These are phyloP conservation scores for Marsdenia floribunda DNA, from an alignment of 257 asterid species.

Conservation along the genomic window DNA sequence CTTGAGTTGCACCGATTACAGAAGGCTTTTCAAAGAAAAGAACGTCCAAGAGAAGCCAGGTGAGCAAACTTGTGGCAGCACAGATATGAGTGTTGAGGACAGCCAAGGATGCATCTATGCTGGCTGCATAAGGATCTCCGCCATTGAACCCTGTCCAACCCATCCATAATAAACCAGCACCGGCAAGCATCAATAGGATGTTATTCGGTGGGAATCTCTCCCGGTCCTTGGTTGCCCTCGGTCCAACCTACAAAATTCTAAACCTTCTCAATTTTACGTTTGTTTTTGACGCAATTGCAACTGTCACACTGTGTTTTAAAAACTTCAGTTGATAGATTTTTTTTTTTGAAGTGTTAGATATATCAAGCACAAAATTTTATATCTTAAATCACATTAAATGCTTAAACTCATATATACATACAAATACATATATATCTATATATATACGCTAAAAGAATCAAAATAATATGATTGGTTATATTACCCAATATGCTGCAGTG, in stretches of 20 bases:
- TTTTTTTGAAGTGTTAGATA: too few relatives aligned
- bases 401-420: too few relatives aligned
- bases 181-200: conserved; percentile 61
- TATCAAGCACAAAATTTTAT: too few relatives aligned
- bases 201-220: conserved; percentile 72
- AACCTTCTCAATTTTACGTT: too few relatives aligned
- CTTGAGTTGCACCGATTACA: conserved; percentile 78
- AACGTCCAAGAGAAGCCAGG: conserved; percentile 65
- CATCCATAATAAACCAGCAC: conserved; percentile 78
- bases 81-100: conserved; percentile 67
- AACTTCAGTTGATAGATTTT: too few relatives aligned
- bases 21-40: conserved; percentile 68
- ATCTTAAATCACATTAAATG: too few relatives aligned
- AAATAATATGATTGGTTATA: background rate
- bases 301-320: too few relatives aligned
- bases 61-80: conserved; percentile 68
- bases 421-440: too few relatives aligned
- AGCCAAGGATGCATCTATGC: conserved; percentile 70
- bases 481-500: conserved; percentile 85
- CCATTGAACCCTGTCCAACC: conserved; percentile 95
- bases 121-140: conserved; percentile 63
- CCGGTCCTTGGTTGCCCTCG: conserved; percentile 49
- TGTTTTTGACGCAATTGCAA: too few relatives aligned
- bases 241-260: conserved; percentile 48
- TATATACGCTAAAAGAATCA: too few relatives aligned